These are phyloP conservation scores for Bacidia rubella DNA, from an alignment of 495 filamentous ascomycete species.

Conservation along the genomic window DNA sequence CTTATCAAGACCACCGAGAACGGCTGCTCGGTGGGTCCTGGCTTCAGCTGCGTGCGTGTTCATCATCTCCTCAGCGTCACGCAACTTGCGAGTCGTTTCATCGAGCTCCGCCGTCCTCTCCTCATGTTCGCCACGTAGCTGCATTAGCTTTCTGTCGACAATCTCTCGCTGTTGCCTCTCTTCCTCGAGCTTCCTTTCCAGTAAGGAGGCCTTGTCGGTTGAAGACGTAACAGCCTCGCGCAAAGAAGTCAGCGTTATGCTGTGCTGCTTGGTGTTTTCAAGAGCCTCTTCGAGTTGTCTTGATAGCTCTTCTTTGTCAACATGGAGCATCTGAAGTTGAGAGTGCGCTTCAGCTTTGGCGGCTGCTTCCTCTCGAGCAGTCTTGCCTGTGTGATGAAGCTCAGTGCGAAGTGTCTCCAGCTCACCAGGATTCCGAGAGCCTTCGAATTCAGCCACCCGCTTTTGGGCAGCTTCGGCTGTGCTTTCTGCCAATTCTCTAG, in stretches of 20 bases:
- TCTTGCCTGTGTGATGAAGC: constrained; percentile 60
- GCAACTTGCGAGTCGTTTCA: constrained; percentile 53
- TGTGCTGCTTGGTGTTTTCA: constrained; percentile 53
- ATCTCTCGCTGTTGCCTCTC: constrained; percentile 63
- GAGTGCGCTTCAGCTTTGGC: constrained; percentile 61
- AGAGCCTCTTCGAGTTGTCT: constrained; percentile 54
- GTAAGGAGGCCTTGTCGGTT: constrained; percentile 51
- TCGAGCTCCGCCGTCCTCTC: constrained; percentile 71
- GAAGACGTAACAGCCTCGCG: constrained; percentile 69
- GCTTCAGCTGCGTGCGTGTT: constrained; percentile 81
- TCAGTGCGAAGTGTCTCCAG: constrained; percentile 74
- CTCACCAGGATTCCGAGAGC: constrained; percentile 68
- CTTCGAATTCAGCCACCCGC: constrained; percentile 72
- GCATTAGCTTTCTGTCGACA: constrained; percentile 64
- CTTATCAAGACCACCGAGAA: constrained; percentile 71
- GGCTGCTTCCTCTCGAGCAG: constrained; percentile 64
- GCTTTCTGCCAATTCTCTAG: constrained; percentile 75
- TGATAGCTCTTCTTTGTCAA: constrained; percentile 74
- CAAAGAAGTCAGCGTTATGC: constrained; percentile 57
- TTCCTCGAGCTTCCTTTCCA: constrained; percentile 76
- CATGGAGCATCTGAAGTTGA: constrained; percentile 51
- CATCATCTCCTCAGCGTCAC: constrained; percentile 82
- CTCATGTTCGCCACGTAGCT: constrained; percentile 76
- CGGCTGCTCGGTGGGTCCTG: constrained; percentile 66
- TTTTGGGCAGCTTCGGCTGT: constrained; percentile 69